Base-by-base conservation (phyloP, 1,139 yeast genomes). In the Candida dubliniensis region DNA sequence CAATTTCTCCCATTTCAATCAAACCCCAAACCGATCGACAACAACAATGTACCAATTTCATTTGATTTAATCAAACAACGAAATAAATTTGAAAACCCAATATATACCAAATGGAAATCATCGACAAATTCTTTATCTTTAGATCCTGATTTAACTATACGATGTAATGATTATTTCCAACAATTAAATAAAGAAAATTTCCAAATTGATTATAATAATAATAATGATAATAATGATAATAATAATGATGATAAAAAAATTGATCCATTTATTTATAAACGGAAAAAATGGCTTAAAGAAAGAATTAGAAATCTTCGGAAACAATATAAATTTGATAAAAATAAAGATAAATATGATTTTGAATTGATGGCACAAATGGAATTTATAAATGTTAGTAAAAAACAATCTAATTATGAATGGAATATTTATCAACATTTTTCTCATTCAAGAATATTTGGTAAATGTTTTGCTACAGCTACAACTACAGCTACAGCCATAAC, bases 361-460 rank as follows among this genome's bases (percentile, higher is more conserved):
- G 31, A 32, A 8, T 49, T 46, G 18, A 47, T 63, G 12, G 50
- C 48, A 15, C 41, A 13, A 31, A 2, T 13, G 40, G 54, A 35
- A 23, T 50, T 34, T 36, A 55, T 41, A 2, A 46, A 41, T 8
- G 55, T 50, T 18, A 24, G 53, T 3, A 27, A 32, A 4, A 31
- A 44, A 26, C 50, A 64, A n/a, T 51, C 59, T 2, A 47, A 47
- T 2, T 51, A 53, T 40, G 74, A 70, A 47, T 40, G 47, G 10
- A 39, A 49, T n/a, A 47, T 62, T 8, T 48, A 55, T 11, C 51
- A 50, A 32, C 62, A 62, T 11, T 47, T 67, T 34, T 55, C 53
- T 36, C 67, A 66, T 46, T 55, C 59, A 53, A 52, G 69, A 40
- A 53, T 67, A 2, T 66, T 59, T 51, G 74, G 74, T 2, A 56